Conservation (phyloP, 2,329 filamentous ascomycete species). For the Colletotrichum sp. region DNA sequence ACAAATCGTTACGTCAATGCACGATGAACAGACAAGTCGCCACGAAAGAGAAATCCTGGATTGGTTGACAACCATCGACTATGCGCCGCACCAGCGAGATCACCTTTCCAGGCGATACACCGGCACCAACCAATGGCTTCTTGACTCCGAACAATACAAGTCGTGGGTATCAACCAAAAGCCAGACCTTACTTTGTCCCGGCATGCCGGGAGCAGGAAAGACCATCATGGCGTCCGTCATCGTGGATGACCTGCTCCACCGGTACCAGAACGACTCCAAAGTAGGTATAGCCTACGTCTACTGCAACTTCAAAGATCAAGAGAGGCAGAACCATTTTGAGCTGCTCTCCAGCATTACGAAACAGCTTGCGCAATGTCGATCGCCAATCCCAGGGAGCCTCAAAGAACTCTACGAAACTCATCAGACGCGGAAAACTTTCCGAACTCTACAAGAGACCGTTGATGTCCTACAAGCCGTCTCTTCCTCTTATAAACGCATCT, state of each 20-base stretch:
- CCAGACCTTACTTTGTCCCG: constrained; percentile 45
- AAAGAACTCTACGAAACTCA: neutral
- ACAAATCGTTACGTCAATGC: neutral
- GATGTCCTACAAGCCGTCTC: fast-evolving
- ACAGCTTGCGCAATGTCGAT: constrained; percentile 30
- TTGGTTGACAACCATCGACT: constrained; percentile 44
- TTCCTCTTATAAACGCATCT: fast-evolving
- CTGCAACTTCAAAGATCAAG: constrained; percentile 32
- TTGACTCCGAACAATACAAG: constrained; percentile 35
- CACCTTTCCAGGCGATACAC: constrained; percentile 32
- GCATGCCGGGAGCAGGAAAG: constrained; percentile 53
- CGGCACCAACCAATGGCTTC: constrained; percentile 46
- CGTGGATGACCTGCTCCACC: constrained; percentile 10
- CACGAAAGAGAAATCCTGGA: constrained; percentile 26
- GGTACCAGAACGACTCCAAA: neutral
- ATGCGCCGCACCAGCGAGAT: constrained; percentile 40
- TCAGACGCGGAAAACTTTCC: fast-evolving
- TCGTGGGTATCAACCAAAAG: constrained; percentile 27
- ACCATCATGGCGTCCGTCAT: constrained; percentile 25
- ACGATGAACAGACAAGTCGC: neutral
- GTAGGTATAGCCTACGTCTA: constrained; percentile 35
- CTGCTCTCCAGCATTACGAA: constrained; percentile 34
- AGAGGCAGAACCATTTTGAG: constrained; percentile 25
- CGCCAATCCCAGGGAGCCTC: constrained; percentile 24
- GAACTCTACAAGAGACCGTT: fast-evolving